Evolutionary conservation across 306 rosid genomes (phyloP), one percentile per base, ranked within the genome.

Genomic region (Myrica gale): DNA sequence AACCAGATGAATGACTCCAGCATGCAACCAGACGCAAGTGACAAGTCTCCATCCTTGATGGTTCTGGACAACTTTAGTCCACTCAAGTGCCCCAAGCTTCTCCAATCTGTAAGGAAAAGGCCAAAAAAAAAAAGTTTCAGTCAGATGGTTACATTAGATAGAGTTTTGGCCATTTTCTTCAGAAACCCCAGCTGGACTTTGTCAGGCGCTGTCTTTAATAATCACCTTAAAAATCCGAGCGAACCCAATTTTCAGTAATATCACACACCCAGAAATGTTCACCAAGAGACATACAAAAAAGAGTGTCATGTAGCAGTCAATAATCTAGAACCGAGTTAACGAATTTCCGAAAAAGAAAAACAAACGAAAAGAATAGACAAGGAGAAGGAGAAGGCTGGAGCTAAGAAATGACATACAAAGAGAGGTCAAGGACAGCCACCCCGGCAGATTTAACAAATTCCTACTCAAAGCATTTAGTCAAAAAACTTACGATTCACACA

Each of bases 21-120:
- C 98, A 72, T 94, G 98, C 56, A 90, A 77, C 98, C 98, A 94
- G 57, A 90, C 79, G 86, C 95, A 92, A 57, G 90, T 89, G 73
- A 91, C n/a, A 53, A 94, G 92, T 84, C 98, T 87, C 98, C 97
- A 94, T 61, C 81, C 90, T 69, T 94, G 90, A 81, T 89, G 95
- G 54, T 67, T 80, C 13, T 81, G 74, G 76, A 92, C 96, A 68
- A 89, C 91, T 67, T 72, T 79, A 37, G 52, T 76, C 86, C 92
- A 82, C 71, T 72, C 73, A 15, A 92, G 87, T 42, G 93, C 97
- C 77, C 97, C 98, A 86, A 94, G 75, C 78, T 89, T 94, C 69
- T 86, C 80, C 81, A 94, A 87, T 74, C 98, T 94, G 74, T 61
- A 10, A 8, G 1, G 10, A 55, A 19, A 4, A 55, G 19, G 4